Conservation (phyloP, 179 eudicot genomes). For the Silene noctiflora region DNA sequence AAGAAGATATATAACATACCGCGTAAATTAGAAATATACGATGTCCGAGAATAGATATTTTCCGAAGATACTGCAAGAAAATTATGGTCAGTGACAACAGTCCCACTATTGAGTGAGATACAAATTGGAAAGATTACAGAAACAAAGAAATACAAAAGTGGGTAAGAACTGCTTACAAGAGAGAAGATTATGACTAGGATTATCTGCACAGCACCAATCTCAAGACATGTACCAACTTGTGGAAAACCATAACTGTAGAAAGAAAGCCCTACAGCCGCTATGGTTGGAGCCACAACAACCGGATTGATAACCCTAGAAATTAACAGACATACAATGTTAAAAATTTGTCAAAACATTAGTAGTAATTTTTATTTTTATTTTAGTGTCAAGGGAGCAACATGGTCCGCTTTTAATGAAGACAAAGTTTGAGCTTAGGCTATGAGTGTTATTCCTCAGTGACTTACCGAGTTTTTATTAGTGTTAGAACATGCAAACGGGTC, state of each 20-base stretch:
- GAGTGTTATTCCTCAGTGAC: neutral
- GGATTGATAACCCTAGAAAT: constrained; percentile 77
- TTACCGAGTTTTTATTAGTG: neutral
- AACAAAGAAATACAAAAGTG: neutral
- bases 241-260: constrained; percentile 97
- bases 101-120: neutral
- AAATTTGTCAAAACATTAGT: constrained; percentile 1
- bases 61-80: constrained; percentile 86
- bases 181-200: constrained; percentile 77
- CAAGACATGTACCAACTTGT: constrained; percentile 84
- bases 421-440: too few relatives aligned
- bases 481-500: too few relatives aligned
- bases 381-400: neutral
- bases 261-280: constrained; percentile 96
- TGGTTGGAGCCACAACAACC: constrained; percentile 95
- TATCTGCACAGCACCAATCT: constrained; percentile 89
- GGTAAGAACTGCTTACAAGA: constrained; percentile 60
- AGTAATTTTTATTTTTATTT: neutral
- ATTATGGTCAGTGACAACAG: constrained; percentile 12
- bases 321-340: constrained; percentile 8
- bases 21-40: constrained; percentile 90
- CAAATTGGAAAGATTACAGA: neutral
- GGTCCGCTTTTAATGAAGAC: neutral
- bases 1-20: constrained; percentile 42
- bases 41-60: constrained; percentile 82